Evolutionary conservation across 805 yeast species (phyloP).

Genomic region (Candida khao-thaluensis): DNA sequence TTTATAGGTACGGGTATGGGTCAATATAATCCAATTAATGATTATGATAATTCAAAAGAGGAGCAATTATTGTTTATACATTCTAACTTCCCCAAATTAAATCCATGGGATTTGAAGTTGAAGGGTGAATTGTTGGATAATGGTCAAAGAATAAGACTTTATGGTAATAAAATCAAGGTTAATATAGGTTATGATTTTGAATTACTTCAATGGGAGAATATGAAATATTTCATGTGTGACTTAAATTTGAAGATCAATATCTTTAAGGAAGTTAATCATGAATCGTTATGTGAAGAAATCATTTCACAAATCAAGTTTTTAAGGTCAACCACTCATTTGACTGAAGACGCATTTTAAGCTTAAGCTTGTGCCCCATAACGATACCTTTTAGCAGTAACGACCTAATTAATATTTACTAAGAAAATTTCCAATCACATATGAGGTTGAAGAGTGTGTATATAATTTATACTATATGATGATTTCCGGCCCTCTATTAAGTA

Average conservation of each 20-base stretch:
- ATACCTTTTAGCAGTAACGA: too few species aligned
- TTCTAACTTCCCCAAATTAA: slow-evolving; percentile 65
- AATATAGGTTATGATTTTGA: slow-evolving; percentile 59
- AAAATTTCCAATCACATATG: too few species aligned
- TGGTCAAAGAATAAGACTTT: slow-evolving; percentile 53
- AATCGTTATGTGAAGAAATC: slow-evolving; percentile 52
- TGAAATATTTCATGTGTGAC: slow-evolving; percentile 56
- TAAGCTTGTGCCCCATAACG: too few species aligned
- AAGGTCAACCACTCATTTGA: slow-evolving; percentile 21
- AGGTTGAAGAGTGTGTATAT: too few species aligned
- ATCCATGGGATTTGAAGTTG: slow-evolving; percentile 55
- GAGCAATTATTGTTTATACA: slow-evolving; percentile 53
- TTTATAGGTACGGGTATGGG: slow-evolving; percentile 77
- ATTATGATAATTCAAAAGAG: slow-evolving; percentile 30
- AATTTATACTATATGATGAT: too few species aligned
- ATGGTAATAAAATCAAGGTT: slow-evolving; percentile 54
- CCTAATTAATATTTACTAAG: too few species aligned
- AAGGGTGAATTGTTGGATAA: slow-evolving; percentile 41
- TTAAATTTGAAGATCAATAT: slow-evolving; percentile 43
- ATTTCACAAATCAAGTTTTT: slow-evolving; percentile 44
- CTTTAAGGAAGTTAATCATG: slow-evolving; percentile 41
- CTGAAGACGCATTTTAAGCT: slow-evolving; percentile 17
- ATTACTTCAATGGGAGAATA: slow-evolving; percentile 55
- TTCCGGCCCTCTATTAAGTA: too few species aligned
- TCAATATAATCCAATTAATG: slow-evolving; percentile 69